Percentiles rank a stretch among this genome's conserved stretches.
phyloP scores from a whole-genome alignment of 2,329 filamentous ascomycete genomes.

The Hirsutella thompsonii region DNA sequence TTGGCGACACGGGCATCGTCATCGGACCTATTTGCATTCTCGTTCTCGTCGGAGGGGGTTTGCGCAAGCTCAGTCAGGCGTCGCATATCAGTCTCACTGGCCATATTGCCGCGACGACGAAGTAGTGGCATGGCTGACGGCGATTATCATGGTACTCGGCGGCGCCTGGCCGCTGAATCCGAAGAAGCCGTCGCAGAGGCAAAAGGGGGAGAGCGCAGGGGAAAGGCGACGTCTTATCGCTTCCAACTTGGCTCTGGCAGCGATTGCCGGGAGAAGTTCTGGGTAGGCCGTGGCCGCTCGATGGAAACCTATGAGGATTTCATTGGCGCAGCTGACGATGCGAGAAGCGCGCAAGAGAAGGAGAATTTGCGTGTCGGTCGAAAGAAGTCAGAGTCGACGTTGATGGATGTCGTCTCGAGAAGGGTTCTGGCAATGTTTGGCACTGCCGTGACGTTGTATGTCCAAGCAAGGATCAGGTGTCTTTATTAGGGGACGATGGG shows the following conservation, averaged over 20 bases:
- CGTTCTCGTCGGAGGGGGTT: conserved; percentile 9
- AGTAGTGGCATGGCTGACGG: conserved; percentile 42
- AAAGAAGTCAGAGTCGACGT: no score
- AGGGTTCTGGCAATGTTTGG: no score
- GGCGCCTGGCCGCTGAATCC: conserved; percentile 9
- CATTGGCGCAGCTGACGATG: no score
- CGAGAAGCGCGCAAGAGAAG: no score
- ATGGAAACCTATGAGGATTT: not conserved
- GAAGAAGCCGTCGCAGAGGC: conserved; percentile 1
- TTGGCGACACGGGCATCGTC: conserved; percentile 9
- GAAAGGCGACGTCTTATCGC: not conserved
- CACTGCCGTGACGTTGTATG: no score
- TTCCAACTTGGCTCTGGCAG: not conserved
- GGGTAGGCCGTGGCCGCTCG: not conserved
- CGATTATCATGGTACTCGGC: conserved; percentile 23
- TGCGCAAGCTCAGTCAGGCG: conserved; percentile 30
- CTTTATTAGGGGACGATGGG: no score
- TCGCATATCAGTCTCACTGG: conserved; percentile 46
- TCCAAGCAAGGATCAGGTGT: no score
- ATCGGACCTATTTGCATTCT: not conserved
- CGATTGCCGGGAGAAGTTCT: not conserved
- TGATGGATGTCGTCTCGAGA: no score
- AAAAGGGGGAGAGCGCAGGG: not conserved
- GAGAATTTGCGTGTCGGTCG: no score
- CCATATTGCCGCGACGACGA: conserved; percentile 46